Evolutionary conservation across 2,329 filamentous ascomycete genomes (phyloP), one percentile per base, ranked within the genome.

Genomic region (Botrytis hyacinthi): DNA sequence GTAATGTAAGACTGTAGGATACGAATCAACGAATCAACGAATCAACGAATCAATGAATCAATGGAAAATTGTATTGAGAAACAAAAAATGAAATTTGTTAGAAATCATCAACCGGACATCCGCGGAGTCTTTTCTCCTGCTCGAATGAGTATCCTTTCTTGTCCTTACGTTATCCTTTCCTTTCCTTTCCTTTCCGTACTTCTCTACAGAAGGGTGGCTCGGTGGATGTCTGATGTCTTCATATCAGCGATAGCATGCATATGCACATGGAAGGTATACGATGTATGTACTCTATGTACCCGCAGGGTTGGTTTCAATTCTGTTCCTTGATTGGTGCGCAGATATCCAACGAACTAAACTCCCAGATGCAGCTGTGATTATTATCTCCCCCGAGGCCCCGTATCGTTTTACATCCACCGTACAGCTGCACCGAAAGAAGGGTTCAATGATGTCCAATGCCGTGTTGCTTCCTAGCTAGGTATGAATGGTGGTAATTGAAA

Each of bases 261-360:
- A 60, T 70, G 67, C 67, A 61, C 42, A 46, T 61, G 51, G 44
- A 61, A 29, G 68, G 54, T 46, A 54, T n/a, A 26, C 46, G 20
- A 20, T 4, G 20, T 10, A 16, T 54, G 26, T 54, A 54, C 48
- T 54, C 48, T 70, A 57, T 32, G 51, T 32, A 57, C 51, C n/a
- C 35, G 20, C 37, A 37, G n/a, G 40, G 40, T 42, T 35, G n/a
- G 51, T 60, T 35, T 61, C n/a, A 60, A 37, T 61, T 61, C 20
- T 54, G 35, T 18, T 18, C 44, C 5, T 37, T 61, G 54, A 70
- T 70, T 70, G 68, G 67, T 57, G 29, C 67, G 54, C 42, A 42
- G 46, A 57, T 42, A 68, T 68, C n/a, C 12, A n/a, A 68, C 54
- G 37, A 42, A 35, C 61, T 20, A 70, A 61, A 29, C 16, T 32